Evolutionary conservation across 257 asterid genomes (phyloP).

Genomic region (Capsicum pubescens): DNA sequence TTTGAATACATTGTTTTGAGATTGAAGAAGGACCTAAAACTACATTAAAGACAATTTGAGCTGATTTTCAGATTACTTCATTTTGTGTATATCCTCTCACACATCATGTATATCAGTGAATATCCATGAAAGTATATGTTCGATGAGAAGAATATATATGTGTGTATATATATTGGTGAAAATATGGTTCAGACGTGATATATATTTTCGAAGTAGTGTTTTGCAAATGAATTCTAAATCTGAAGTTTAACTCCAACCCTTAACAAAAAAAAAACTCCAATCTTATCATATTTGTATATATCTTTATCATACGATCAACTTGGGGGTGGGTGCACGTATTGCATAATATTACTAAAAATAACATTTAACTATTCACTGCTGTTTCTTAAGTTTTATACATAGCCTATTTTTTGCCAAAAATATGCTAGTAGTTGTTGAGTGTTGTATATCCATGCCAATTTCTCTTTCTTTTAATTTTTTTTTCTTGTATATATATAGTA

Average conservation of each 20-base stretch:
- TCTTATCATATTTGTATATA: no score
- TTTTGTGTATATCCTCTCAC: background rate
- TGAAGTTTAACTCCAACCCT: background rate
- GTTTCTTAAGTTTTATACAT: no score
- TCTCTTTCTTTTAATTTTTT: no score
- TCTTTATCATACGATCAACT: background rate
- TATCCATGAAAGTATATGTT: background rate
- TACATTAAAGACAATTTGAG: background rate
- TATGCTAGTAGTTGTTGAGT: no score
- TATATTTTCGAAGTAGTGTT: background rate
- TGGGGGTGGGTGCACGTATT: no score
- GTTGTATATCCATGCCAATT: no score
- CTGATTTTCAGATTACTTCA: background rate
- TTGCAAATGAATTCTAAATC: background rate
- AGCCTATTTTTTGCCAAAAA: no score
- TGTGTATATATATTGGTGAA: background rate
- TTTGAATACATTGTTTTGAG: background rate
- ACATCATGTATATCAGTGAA: background rate
- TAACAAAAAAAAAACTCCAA: background rate
- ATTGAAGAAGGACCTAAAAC: background rate
- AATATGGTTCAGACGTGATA: background rate
- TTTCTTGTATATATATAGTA: background rate
- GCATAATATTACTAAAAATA: no score
- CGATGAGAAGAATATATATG: background rate
- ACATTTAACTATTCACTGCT: no score